Evolutionary conservation across 169 alveolate species (phyloP), one percentile per base, ranked within the genome.

Genomic region (Eimeria necatrix): DNA sequence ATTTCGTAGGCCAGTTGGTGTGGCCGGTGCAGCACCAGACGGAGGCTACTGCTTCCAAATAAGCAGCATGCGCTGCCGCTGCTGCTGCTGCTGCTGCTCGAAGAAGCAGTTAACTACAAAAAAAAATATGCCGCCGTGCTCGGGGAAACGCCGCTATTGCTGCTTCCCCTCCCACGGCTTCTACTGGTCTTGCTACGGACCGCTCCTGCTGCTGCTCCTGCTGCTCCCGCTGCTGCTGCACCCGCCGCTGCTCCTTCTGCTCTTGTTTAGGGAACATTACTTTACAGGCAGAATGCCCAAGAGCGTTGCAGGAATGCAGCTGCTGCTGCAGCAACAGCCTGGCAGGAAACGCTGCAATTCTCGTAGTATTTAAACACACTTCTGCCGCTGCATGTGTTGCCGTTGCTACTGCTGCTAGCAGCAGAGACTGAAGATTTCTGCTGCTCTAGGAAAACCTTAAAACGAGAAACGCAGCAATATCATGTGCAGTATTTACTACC

Each of bases 211-310:
- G 90, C 56, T 80, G 71, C 46, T 80, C 70, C 68, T 80, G 89
- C 89, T 80, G 89, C 89, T 80, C 70, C 89, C 20, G 89, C 89
- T 26, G 48, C 90, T 41, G 90, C 90, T 81, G 90, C 90, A 51
- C 53, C 53, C 22, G 51, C 90, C 22, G 74, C 90, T 81, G 74
- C 90, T 52, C 53, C 90, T 53, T 49, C 74, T n/a, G 24, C 73
- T 81, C 56, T 71, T 81, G 70, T 24, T 51, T 7, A 74, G 56
- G 48, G 70, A n/a, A 6, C 51, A 24, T 53, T 3, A 14, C 22
- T 22, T 14, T 70, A 53, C 46, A 81, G 24, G 53, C 51, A 49
- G 74, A 56, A 32, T 4, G 53, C 87, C 20, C 4, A 20, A 48
- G 64, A 41, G 32, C 64, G 5, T 53, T 60, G 74, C 51, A 81